A percentile compares a stretch with the other conserved stretches of the same genome.
Evolutionary conservation across 345 rosid species (phyloP).

Genomic region (Populus davidiana): DNA sequence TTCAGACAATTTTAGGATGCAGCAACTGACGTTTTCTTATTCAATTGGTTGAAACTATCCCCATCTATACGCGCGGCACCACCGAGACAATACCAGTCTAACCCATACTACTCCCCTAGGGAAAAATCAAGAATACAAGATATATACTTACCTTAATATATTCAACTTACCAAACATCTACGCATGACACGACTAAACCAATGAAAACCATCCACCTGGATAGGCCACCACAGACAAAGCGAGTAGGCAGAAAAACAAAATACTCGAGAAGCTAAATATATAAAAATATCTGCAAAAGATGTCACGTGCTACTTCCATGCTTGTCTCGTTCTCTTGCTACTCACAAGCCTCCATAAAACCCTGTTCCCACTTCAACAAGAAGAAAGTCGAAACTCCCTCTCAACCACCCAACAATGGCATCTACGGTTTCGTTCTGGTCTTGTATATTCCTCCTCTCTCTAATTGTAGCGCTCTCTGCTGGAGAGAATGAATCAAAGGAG

Average conservation of each 20-base stretch:
- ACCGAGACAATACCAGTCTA: background rate
- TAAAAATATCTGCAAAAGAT: background rate
- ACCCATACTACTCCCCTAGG: background rate
- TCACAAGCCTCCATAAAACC: background rate
- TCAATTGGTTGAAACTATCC: background rate
- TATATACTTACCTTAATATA: background rate
- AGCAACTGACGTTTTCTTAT: background rate
- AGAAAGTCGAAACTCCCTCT: background rate
- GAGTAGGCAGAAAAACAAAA: background rate
- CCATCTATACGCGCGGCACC: background rate
- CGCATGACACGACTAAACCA: constrained; percentile 4
- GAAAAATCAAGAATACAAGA: background rate
- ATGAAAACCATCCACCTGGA: constrained; percentile 9
- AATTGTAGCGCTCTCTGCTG: constrained; percentile 39
- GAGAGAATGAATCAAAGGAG: constrained; percentile 55
- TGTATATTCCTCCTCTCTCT: constrained; percentile 31
- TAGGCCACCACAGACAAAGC: background rate
- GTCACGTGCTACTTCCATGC: constrained; percentile 22
- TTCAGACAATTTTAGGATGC: too few species aligned
- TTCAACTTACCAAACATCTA: background rate
- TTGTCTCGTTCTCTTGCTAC: constrained; percentile 14
- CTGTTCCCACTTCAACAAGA: background rate
- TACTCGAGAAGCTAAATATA: background rate
- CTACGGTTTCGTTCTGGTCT: constrained; percentile 33
- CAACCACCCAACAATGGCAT: constrained; percentile 23